Percentiles rank a stretch among this genome's conserved stretches.
These are phyloP conservation scores for Annulohypoxylon truncatum DNA, from an alignment of 2,329 filamentous ascomycete species.

Conservation along the genomic window DNA sequence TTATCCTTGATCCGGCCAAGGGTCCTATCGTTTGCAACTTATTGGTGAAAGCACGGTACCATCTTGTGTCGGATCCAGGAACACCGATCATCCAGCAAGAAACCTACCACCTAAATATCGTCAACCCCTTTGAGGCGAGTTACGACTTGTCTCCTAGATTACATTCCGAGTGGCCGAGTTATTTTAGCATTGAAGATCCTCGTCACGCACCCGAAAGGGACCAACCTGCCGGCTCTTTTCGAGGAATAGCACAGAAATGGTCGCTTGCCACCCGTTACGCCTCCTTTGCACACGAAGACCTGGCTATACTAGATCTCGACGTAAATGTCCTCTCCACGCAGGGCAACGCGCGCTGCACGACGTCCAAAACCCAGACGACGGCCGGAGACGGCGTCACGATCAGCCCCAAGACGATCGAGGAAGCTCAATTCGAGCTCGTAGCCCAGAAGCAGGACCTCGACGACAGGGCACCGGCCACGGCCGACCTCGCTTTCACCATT, in stretches of 20 bases:
- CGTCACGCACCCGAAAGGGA: conserved; percentile 52
- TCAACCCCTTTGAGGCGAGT: conserved; percentile 89
- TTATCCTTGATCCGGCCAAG: conserved; percentile 63
- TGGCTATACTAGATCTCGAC: conserved; percentile 72
- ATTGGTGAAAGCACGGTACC: conserved; percentile 79
- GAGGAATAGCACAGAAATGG: conserved; percentile 84
- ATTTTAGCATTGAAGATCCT: conserved; percentile 74
- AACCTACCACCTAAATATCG: conserved; percentile 75
- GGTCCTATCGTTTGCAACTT: conserved; percentile 71
- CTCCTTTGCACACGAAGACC: conserved; percentile 80
- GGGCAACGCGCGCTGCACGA: conserved; percentile 70
- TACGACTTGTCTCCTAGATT: conserved; percentile 87
- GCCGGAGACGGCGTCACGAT: conserved; percentile 63
- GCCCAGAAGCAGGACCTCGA: conserved; percentile 83
- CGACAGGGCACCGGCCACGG: conserved; percentile 78
- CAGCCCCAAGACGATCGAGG: conserved; percentile 74
- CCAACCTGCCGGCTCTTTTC: conserved; percentile 47
- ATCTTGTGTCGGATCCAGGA: conserved; percentile 80
- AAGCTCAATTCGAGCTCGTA: conserved; percentile 78
- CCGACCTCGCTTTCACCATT: conserved; percentile 81
- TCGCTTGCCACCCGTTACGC: conserved; percentile 77
- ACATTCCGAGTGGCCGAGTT: conserved; percentile 86
- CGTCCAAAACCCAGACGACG: conserved; percentile 54
- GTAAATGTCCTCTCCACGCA: conserved; percentile 70
- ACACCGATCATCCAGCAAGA: conserved; percentile 83